phyloP scores from a whole-genome alignment of 2,329 filamentous ascomycete species.

The Ramularia endophylla region DNA sequence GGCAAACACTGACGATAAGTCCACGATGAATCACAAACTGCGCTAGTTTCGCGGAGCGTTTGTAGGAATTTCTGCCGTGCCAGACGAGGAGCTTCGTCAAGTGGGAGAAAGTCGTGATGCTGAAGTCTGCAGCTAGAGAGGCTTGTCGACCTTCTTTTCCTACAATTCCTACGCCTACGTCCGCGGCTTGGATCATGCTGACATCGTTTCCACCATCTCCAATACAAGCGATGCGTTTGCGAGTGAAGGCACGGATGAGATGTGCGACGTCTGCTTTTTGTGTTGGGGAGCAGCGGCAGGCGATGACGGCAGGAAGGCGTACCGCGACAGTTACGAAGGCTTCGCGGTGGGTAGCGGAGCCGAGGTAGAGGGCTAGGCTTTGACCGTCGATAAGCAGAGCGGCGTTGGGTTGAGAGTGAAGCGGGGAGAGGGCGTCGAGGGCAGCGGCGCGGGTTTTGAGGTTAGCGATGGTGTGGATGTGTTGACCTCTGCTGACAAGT shows the following conservation, averaged over 20 bases:
- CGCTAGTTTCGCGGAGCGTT: slow-evolving; percentile 86
- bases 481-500: slow-evolving; percentile 86
- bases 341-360: slow-evolving; percentile 61
- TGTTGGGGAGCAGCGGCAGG: slow-evolving; percentile 92
- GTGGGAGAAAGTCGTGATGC: slow-evolving; percentile 91
- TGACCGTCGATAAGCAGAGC: slow-evolving; percentile 94
- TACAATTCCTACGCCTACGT: slow-evolving; percentile 96
- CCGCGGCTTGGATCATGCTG: slow-evolving; percentile 97
- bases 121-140: slow-evolving; percentile 91
- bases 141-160: slow-evolving; percentile 97
- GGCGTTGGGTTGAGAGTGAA: slow-evolving; percentile 77
- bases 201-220: slow-evolving; percentile 98
- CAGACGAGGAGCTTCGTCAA: slow-evolving; percentile 96
- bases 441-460: slow-evolving; percentile 76
- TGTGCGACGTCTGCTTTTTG: slow-evolving; percentile 93
- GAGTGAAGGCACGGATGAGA: slow-evolving; percentile 84
- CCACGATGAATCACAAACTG: slow-evolving; percentile 99
- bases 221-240: slow-evolving; percentile 95
- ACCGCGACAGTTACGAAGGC: slow-evolving; percentile 89
- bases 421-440: slow-evolving; percentile 80
- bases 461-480: slow-evolving; percentile 79
- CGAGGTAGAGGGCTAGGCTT: slow-evolving; percentile 73
- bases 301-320: slow-evolving; percentile 82
- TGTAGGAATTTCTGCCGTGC: slow-evolving; percentile 98
- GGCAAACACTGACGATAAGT: slow-evolving; percentile 88